phyloP scores from a whole-genome alignment of 108 stramenopile species.

The Epithemia pelagica region DNA sequence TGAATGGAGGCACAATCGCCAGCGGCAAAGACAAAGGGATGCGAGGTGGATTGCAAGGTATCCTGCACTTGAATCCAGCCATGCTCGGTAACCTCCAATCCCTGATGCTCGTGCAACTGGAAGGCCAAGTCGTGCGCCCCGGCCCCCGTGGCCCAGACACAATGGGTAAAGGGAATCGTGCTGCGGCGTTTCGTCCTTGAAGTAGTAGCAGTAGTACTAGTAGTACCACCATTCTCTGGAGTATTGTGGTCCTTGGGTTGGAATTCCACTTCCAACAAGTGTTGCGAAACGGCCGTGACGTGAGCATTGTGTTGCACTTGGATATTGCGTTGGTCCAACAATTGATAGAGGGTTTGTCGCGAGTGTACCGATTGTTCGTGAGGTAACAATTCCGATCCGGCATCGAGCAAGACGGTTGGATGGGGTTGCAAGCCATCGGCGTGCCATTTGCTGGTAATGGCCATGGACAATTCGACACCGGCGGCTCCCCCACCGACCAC shows the following conservation, averaged over 20 bases:
- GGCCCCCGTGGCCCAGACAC: constrained; percentile 85
- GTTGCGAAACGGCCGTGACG: constrained; percentile 14
- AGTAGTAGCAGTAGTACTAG: not conserved
- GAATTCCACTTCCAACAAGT: not conserved
- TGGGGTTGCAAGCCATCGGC: not conserved
- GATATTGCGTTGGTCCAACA: constrained; percentile 50
- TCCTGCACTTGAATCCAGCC: constrained; percentile 82
- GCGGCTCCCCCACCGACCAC: constrained; percentile 96
- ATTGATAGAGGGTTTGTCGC: constrained; percentile 31
- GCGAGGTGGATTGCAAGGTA: constrained; percentile 66
- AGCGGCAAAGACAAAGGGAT: constrained; percentile 78
- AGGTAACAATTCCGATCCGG: constrained; percentile 47
- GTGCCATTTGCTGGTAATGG: constrained; percentile 60
- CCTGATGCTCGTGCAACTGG: constrained; percentile 30
- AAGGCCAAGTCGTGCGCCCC: constrained; percentile 50
- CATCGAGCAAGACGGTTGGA: constrained; percentile 53
- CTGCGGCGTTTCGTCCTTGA: constrained; percentile 6
- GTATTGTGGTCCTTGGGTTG: constrained; percentile 24
- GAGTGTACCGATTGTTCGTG: constrained; percentile 29
- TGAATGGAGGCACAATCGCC: constrained; percentile 80
- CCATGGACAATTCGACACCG: constrained; percentile 90
- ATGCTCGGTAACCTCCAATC: constrained; percentile 43
- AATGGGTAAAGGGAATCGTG: constrained; percentile 53
- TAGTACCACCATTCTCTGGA: constrained; percentile 12
- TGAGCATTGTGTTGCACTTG: constrained; percentile 39